phyloP scores from a whole-genome alignment of 345 rosid species.

The Populus pruinosa region DNA sequence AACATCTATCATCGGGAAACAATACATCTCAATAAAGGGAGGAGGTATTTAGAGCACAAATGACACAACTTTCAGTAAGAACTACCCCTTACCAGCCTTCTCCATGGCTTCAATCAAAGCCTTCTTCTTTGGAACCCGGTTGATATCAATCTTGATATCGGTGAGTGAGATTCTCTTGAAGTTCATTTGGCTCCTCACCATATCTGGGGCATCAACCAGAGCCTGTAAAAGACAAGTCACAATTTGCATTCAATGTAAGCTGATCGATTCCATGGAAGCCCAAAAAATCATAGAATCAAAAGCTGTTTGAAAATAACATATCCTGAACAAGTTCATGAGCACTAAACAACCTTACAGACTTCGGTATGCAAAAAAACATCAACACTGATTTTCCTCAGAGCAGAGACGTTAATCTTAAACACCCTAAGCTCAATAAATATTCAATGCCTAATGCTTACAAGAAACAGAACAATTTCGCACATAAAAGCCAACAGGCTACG shows the following conservation, averaged over 20 bases:
- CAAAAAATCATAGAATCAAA: neutral
- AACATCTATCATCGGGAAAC: conserved; percentile 47
- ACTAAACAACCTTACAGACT: neutral
- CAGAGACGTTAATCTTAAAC: neutral
- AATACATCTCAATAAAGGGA: neutral
- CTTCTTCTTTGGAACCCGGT: conserved; percentile 79
- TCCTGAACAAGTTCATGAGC: neutral
- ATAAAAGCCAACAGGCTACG: neutral
- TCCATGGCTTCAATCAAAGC: conserved; percentile 83
- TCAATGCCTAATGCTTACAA: neutral
- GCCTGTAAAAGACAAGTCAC: conserved; percentile 44
- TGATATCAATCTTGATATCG: conserved; percentile 75
- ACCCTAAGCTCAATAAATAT: neutral
- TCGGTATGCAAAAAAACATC: neutral
- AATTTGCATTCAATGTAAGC: neutral
- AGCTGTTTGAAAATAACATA: neutral
- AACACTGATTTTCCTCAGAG: neutral
- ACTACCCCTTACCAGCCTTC: conserved; percentile 64
- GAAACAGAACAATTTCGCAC: neutral
- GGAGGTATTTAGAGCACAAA: neutral
- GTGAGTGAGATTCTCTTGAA: conserved; percentile 92
- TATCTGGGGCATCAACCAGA: conserved; percentile 88
- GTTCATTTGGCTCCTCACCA: conserved; percentile 89
- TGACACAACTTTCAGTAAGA: neutral
- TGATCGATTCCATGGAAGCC: neutral